Evolutionary conservation across 192 early-diverging fungal genomes (phyloP).

Genomic region (Rhizophagus sp.): DNA sequence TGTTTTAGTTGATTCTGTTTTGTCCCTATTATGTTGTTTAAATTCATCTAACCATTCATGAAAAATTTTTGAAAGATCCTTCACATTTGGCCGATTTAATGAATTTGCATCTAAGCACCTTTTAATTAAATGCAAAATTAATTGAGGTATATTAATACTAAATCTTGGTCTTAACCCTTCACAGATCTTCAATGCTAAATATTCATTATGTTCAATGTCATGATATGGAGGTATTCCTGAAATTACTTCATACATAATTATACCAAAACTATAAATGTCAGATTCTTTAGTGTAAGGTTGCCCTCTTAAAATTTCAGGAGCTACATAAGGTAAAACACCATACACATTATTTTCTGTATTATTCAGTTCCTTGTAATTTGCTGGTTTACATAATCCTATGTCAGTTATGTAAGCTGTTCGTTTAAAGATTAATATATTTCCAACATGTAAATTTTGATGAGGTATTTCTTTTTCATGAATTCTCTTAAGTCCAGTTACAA

Average conservation of each 20-base stretch:
- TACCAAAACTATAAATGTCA: neutral
- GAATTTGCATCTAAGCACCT: neutral
- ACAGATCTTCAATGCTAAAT: slow-evolving; percentile 7
- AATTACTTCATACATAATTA: neutral
- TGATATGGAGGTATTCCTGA: neutral
- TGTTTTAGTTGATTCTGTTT: too few relatives aligned
- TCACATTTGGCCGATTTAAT: neutral
- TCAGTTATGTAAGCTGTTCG: neutral
- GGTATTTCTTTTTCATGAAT: neutral
- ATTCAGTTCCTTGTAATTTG: neutral
- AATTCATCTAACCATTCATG: too few relatives aligned
- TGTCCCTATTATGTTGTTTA: too few relatives aligned
- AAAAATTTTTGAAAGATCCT: neutral
- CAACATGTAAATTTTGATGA: neutral
- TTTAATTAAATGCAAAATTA: neutral
- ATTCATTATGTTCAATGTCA: neutral
- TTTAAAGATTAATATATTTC: neutral
- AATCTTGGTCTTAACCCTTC: neutral
- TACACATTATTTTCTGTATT: neutral
- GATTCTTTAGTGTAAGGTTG: neutral
- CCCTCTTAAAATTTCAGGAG: neutral
- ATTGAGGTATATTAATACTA: slow-evolving; percentile 1
- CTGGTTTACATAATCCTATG: neutral
- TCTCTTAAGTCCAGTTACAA: neutral
- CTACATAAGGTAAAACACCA: neutral